Evolutionary conservation across 371 early-diverging fungal species (phyloP), one percentile per base, ranked within the genome.

Genomic region (Capillidium heterosporum): DNA sequence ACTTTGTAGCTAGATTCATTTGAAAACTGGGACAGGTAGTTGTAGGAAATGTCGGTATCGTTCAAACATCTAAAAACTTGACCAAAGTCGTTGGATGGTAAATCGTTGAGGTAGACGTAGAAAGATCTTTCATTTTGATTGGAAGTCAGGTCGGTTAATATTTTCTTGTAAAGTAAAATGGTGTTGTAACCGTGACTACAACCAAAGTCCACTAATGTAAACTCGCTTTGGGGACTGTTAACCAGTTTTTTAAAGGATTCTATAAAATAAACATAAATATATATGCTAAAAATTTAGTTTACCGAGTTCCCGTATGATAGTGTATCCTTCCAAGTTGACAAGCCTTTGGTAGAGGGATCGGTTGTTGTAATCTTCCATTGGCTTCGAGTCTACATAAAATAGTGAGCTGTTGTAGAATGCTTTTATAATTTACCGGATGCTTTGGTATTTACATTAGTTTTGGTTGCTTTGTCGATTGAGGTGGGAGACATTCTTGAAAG

Each of bases 181-280:
- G 50, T 19, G 50, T 49, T 49, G n/a, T 31, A n/a, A 5, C 50
- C 50, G 31, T 49, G 50, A 24, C 50, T 49, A 24, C 50, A 49
- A 24, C 50, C 50, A 49, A 49, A 49, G 31, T 49, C 50, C 11
- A 24, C 50, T 5, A 49, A n/a, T 8, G 11, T 13, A 28, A 49
- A 28, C 31, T 49, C 50, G 24, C 5, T 8, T 44, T 44, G 31
- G 19, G 3, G 4, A 23, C 4, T 49, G 35, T 13, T 35, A 35
- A 35, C 13, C 13, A 35, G 13, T 13, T 35, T 35, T 35, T 35
- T 35, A 35, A 7, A 35, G 4, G 13, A 7, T 7, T 35, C 35
- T n/a, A n/a, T 35, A 35, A 13, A 35, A 35, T 4, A 35, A 35
- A 35, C 4, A 35, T 35, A 4, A 35, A 13, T 35, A 35, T 7